These are phyloP conservation scores for Aspergillus sp. DNA, from an alignment of 2,329 filamentous ascomycete genomes.

Conservation along the genomic window DNA sequence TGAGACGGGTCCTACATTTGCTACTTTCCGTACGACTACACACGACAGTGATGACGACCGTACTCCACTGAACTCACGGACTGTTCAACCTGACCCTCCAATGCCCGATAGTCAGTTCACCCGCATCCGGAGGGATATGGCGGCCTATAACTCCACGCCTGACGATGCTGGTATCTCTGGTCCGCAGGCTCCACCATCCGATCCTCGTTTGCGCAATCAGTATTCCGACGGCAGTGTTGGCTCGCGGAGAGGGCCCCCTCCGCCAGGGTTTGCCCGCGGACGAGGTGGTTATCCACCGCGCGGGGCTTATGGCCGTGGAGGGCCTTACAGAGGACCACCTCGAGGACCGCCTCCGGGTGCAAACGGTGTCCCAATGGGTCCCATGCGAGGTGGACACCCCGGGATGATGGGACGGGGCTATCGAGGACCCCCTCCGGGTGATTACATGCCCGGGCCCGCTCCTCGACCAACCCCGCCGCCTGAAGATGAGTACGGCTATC, in stretches of 20 bases:
- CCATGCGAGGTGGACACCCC: conserved; percentile 36
- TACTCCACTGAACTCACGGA: conserved; percentile 40
- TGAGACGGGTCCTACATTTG: conserved; percentile 52
- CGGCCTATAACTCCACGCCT: conserved; percentile 34
- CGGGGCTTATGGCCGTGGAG: conserved; percentile 48
- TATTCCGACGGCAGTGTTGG: conserved; percentile 51
- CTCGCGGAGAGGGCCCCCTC: conserved; percentile 41
- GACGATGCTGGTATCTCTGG: conserved; percentile 44
- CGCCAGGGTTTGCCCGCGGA: conserved; percentile 52
- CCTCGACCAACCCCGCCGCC: conserved; percentile 27
- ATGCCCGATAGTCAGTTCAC: conserved; percentile 31
- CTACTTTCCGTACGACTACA: conserved; percentile 40
- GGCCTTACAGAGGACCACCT: conserved; percentile 37
- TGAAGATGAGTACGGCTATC: conserved; percentile 30
- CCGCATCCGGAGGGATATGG: conserved; percentile 30
- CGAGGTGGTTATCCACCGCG: conserved; percentile 57
- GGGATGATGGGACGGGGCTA: conserved; percentile 46
- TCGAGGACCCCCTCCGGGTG: conserved; percentile 51
- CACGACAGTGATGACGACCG: conserved; percentile 44
- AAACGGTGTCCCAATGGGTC: conserved; percentile 46
- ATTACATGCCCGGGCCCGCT: conserved; percentile 50
- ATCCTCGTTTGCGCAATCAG: conserved; percentile 47
- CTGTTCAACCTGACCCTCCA: conserved; percentile 31
- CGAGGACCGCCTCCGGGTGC: conserved; percentile 41
- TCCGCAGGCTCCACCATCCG: conserved; percentile 39